A percentile compares a stretch with the other conserved stretches of the same genome.
Evolutionary conservation across 1,284 basidiomycete genomes (phyloP).

Genomic region (Pseudozyma pruni): DNA sequence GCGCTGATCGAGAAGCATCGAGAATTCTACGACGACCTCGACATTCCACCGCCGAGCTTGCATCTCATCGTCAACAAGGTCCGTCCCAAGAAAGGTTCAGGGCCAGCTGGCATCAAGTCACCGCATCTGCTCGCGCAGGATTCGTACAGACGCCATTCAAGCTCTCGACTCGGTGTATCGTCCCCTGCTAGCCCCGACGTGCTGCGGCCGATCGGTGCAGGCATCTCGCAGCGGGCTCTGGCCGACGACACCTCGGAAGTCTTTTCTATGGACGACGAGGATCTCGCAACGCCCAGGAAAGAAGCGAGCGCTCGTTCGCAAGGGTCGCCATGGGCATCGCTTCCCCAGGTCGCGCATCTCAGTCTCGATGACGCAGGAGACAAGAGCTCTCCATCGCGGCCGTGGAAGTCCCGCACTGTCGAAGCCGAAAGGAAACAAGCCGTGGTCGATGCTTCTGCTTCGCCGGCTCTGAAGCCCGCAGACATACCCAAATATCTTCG

Average conservation of each 20-base stretch:
- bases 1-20: constrained; percentile 76
- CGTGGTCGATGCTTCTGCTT: constrained; percentile 6
- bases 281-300: constrained; percentile 45
- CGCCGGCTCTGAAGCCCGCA: constrained; percentile 22
- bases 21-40: constrained; percentile 82
- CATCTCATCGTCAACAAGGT: constrained; percentile 63
- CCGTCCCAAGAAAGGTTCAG: constrained; percentile 49
- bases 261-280: constrained; percentile 76
- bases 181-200: constrained; percentile 40
- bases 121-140: constrained; percentile 46
- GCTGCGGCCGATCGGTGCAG: constrained; percentile 29
- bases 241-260: constrained; percentile 68
- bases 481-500: constrained; percentile 75
- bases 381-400: constrained; percentile 37
- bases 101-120: constrained; percentile 43
- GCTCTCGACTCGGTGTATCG: constrained; percentile 57
- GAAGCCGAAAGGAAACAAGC: constrained; percentile 68
- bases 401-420: constrained; percentile 71
- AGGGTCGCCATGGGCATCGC: constrained; percentile 37
- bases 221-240: constrained; percentile 10
- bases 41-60: constrained; percentile 76
- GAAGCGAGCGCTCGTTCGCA: constrained; percentile 10
- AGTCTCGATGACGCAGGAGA: constrained; percentile 37
- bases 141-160: constrained; percentile 67
- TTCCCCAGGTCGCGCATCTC: constrained; percentile 42